Percentiles rank a stretch among this genome's conserved stretches.
These are phyloP conservation scores for Shiraia bambusicola DNA, from an alignment of 2,329 filamentous ascomycete species.

Conservation along the genomic window DNA sequence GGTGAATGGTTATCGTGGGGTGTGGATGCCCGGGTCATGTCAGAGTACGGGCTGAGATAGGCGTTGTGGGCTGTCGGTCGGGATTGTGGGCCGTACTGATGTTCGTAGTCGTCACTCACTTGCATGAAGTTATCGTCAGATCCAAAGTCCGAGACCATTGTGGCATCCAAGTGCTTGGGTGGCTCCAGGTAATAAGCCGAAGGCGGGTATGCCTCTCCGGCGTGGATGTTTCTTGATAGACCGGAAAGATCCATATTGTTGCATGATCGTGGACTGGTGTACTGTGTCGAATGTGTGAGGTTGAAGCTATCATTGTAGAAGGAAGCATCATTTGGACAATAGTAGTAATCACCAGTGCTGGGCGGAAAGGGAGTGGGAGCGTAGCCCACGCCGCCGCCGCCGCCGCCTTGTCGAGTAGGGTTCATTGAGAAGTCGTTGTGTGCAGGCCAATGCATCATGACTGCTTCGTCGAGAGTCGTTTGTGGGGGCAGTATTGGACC, in stretches of 20 bases:
- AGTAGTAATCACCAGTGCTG: conserved; percentile 11
- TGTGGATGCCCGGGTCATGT: conserved; percentile 24
- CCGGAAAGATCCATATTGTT: conserved; percentile 14
- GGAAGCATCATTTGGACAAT: conserved; percentile 21
- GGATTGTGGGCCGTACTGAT: conserved; percentile 15
- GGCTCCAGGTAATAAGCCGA: conserved; percentile 36
- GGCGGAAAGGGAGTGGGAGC: conserved; percentile 11
- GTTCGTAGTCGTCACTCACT: conserved; percentile 28
- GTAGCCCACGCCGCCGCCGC: conserved; percentile 13
- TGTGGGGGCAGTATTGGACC: conserved; percentile 5
- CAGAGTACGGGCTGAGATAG: conserved; percentile 27
- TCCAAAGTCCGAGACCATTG: conserved; percentile 23
- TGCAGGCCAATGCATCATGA: conserved; percentile 25
- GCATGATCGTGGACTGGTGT: conserved; percentile 26
- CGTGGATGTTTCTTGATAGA: conserved; percentile 13
- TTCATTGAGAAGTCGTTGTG: conserved; percentile 13
- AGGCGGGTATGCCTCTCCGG: conserved; percentile 32
- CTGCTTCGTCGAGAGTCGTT: conserved; percentile 18
- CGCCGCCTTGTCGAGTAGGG: conserved; percentile 12
- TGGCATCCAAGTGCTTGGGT: conserved; percentile 20
- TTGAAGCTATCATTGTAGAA: conserved; percentile 27
- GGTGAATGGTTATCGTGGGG: conserved; percentile 17
- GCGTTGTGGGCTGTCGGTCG: conserved; percentile 17
- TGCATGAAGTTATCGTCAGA: conserved; percentile 25
- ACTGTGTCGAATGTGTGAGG: conserved; percentile 19